Base-by-base conservation (phyloP, 257 asterid genomes). In the Nicotiana benthamiana region DNA sequence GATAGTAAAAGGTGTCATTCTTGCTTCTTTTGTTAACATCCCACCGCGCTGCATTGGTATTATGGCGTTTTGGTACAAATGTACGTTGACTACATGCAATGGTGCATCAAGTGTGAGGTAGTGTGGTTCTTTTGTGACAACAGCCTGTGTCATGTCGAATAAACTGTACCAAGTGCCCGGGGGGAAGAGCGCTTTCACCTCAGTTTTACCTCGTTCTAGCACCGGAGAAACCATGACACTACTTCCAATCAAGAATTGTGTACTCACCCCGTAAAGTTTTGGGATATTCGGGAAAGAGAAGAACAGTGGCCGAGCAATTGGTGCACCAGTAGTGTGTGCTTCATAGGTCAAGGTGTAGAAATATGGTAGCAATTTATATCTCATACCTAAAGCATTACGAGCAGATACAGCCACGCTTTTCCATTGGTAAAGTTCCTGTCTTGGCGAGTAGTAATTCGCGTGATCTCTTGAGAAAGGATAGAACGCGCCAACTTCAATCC, bases 341-440 rank as follows among this genome's bases (percentile, higher is more conserved):
- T 93, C 99, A 32, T 91, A 93, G 90, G 9, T 92, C 82, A 94
- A 75, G 0, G 99, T 92, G 87, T 96, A 94, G 1, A 92, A 72
- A 64, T 92, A 90, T 3, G 98, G 97, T 40, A 96, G 83, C 65
- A 96, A 87, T 87, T 85, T 94, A 76, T 96, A 96, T 85, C 99
- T 87, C 97, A 96, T 87, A 2, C 98, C 99, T 11, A 96, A 75
- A 59, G 98, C 98, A 82, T 94, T 94, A 62, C 99, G 89, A 2
- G 97, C 97, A 11, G 99, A 96, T 53, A 85, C 85, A 2, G 99
- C 97, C 63, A 96, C 99, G 2, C 97, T 77, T 64, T 88, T 90
- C 99, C 99, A 96, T 80, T 94, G 99, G 81, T 96, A 96, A 84
- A 94, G 99, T 91, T 96, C 97, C 46, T 96, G 98, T 67, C 99